Evolutionary conservation across 2,329 filamentous ascomycete genomes (phyloP), one percentile per base, ranked within the genome.

Genomic region (Sclerotinia subarctica): DNA sequence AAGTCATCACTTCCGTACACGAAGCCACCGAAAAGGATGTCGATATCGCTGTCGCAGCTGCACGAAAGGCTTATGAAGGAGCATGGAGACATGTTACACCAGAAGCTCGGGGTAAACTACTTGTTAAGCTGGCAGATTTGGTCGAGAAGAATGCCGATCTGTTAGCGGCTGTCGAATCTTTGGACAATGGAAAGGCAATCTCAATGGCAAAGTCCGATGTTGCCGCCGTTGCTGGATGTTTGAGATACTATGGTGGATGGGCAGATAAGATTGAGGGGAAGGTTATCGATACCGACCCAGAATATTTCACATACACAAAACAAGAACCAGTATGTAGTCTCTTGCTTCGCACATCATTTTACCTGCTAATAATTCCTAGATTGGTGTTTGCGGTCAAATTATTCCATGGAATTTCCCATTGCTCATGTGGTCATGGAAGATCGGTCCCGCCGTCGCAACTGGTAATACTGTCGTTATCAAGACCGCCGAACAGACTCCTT

Each of bases 21-120:
- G 93, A 96, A 82, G 94, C 90, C 77, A 91, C 90, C 72, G 93
- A 96, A 84, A 93, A 96, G 84, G 92, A 95, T 82, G 83, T 89
- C 79, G 87, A 89, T 79, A 82, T 93, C 69, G 94, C 94, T 71
- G 94, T 97, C 72, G 83, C 86, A 68, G 93, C 93, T 65, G 94
- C 94, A 73, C 91, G 94, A 79, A 90, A 91, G 80, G 93, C 93
- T 64, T 94, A 96, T 79, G 86, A 96, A 70, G 89, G 88, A 72
- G 78, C 80, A 72, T 94, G 93, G 90, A 83, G 80, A 73, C 81
- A 86, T 70, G 85, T 86, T 73, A 87, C 90, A 24, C 92, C 94
- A 66, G 84, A 89, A 75, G 80, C 88, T 77, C 90, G 94, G 74
- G 88, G 91, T 77, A 84, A 83, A 75, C 80, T 88, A 71, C 82